Base-by-base conservation (phyloP, 352 stramenopile species). In the Globisporangium heterothallicum region DNA sequence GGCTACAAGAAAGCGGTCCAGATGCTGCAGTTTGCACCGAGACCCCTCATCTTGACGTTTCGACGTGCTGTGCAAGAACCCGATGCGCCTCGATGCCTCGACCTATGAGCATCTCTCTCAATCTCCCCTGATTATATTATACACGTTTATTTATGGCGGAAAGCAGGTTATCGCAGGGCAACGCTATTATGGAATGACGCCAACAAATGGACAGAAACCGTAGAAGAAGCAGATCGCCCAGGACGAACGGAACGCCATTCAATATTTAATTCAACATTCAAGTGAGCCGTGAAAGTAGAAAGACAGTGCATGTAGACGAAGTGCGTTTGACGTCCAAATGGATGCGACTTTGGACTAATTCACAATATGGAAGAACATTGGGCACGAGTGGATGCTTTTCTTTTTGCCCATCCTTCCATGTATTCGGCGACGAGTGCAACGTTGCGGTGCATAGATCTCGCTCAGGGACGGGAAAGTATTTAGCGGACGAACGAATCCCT, bases 11-110 rank as follows among this genome's bases (percentile, higher is more conserved):
- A 72, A 29, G 73, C 67, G 49, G 67, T 76, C 36, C 58, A 84
- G 50, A 58, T 86, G 55, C 74, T 88, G 61, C 72, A 81, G 51
- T 78, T 81, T 44, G 70, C 78, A 6, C 78, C 78, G 10, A 70
- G 75, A 27, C 78, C 78, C n/a, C 71, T 88, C 13, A 71, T 85
- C 53, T 67, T 88, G 25, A 86, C 78, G 36, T 86, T 88, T 60
- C 74, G 74, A 4, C 68, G 69, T 38, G 70, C 56, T 16, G 54
- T 49, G 0, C 62, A 63, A 2, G 59, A 74, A 32, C 44, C 58
- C 22, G 53, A 53, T 0, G 53, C 58, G 42, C 53, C 60, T 41
- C 70, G 72, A 59, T 74, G 56, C 34, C 49, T 76, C 24, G 77
- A 88, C 42, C 57, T 88, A 38, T 86, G 61, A 78, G n/a, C n/a